Base-by-base conservation (phyloP, 257 asterid species). In the Capsicum pubescens region DNA sequence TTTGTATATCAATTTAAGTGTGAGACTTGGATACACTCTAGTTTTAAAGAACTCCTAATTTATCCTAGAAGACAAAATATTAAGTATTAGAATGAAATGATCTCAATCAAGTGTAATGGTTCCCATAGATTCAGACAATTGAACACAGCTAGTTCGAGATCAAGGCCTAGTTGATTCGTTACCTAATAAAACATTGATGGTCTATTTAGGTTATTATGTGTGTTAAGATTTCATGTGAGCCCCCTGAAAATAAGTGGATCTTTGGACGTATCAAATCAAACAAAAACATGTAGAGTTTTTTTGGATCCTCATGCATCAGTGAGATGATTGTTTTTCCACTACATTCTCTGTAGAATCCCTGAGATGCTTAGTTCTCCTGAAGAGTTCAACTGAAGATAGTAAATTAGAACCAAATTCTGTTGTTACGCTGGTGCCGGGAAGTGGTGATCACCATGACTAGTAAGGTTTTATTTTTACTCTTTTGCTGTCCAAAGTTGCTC, bases 401-500 rank as follows among this genome's bases (percentile, higher is more conserved):
- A 92, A 91, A 89, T 85, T 84, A 42, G 94, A 93, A 87, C 72
- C 90, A 82, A 84, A 90, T 88, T 92, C 94, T 59, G 89, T 88
- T 74, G 84, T 92, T 84, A 77, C 89, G 35, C 92, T 96, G 84
- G 84, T 87, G 70, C 93, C 98, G 9, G 98, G 98, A 87, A 89
- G 87, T 81, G 94, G 98, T 84, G 97, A 91, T 89, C 93, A 89
- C 85, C 98, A 90, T 86, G 98, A 94, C 86, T 92, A 93, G 99
- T 94, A 93, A 96, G 99, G 87, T 84, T 81, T 58, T 1, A 84
- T 36, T 44, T 79, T 56, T 56, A 80, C 46, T 82, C 87, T 21
- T 17, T 59, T 61, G 8, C 35, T 57, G 36, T 79, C 55, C 84
- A 7, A 42, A 76, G 46, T 76, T 61, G 26, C 12, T 21, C 61